A percentile compares a stretch with the other conserved stretches of the same genome.
phyloP scores from a whole-genome alignment of 768 basidiomycete species.

The Ramaria rubella region DNA sequence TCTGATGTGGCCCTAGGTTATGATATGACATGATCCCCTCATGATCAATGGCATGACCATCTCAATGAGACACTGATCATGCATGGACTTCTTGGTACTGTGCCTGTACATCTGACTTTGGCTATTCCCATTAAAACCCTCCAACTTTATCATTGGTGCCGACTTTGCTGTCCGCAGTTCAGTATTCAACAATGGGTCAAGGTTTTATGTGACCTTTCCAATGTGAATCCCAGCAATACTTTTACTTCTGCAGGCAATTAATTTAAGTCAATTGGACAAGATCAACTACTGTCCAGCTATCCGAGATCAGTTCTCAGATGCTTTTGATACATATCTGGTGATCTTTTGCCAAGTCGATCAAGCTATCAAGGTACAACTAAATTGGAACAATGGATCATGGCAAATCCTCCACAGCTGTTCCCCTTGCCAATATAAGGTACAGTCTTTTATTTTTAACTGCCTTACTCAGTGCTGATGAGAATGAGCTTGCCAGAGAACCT shows the following conservation, averaged over 20 bases:
- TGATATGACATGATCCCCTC: neutral
- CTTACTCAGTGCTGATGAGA: no score
- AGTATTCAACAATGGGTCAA: conserved; percentile 14
- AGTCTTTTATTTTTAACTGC: neutral
- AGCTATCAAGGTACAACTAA: conserved; percentile 14
- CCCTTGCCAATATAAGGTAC: conserved; percentile 19
- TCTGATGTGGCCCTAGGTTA: neutral
- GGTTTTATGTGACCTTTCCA: conserved; percentile 21
- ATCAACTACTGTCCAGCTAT: conserved; percentile 21
- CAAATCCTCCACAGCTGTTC: conserved; percentile 21
- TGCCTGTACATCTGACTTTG: neutral
- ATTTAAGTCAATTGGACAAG: conserved; percentile 16
- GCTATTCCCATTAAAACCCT: neutral
- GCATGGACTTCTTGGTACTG: neutral
- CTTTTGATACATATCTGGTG: conserved; percentile 23
- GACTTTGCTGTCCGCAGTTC: conserved; percentile 7
- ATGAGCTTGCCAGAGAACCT: no score
- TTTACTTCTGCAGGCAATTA: neutral
- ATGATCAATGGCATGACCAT: neutral
- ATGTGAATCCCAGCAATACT: conserved; percentile 8
- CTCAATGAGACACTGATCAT: neutral
- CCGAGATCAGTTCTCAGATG: conserved; percentile 22
- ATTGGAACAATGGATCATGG: conserved; percentile 17
- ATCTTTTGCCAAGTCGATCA: conserved; percentile 16
- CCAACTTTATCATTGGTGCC: neutral